phyloP scores from a whole-genome alignment of 2,329 filamentous ascomycete species.

The Aspergillus ruber region DNA sequence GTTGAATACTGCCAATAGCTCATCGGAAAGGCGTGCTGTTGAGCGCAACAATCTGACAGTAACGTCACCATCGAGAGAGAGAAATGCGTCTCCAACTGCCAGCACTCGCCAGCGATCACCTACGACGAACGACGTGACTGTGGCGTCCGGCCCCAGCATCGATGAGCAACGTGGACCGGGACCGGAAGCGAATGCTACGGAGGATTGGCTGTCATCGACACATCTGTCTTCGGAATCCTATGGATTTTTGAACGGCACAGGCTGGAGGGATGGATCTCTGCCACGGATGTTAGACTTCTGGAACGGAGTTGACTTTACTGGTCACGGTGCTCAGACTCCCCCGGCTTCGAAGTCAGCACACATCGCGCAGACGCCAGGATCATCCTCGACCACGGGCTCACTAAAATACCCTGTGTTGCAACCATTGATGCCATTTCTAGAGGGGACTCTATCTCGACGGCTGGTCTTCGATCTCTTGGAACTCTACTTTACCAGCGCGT shows the following conservation, averaged over 20 bases:
- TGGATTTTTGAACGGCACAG: conserved; percentile 20
- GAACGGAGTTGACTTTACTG: conserved; percentile 23
- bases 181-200: conserved; percentile 20
- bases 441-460: conserved; percentile 67
- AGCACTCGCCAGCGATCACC: conserved; percentile 22
- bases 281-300: conserved; percentile 26
- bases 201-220: conserved; percentile 28
- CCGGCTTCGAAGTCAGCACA: conserved; percentile 52
- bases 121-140: conserved; percentile 21
- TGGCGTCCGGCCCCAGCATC: conserved; percentile 20
- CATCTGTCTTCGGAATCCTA: conserved; percentile 29
- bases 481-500: conserved; percentile 84
- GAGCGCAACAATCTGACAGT: conserved; percentile 5
- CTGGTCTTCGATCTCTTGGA: conserved; percentile 85
- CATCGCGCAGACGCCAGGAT: conserved; percentile 43
- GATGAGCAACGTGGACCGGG: conserved; percentile 20
- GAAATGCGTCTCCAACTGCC: conserved; percentile 18
- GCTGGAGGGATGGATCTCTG: conserved; percentile 21
- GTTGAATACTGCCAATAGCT: conserved; percentile 4
- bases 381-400: conserved; percentile 5
- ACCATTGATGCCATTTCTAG: conserved; percentile 73
- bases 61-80: conserved; percentile 9
- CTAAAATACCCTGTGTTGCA: conserved; percentile 79
- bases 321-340: conserved; percentile 39
- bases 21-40: background rate